Conservation (phyloP, 352 stramenopile genomes). For the Saprolegnia diclina region DNA sequence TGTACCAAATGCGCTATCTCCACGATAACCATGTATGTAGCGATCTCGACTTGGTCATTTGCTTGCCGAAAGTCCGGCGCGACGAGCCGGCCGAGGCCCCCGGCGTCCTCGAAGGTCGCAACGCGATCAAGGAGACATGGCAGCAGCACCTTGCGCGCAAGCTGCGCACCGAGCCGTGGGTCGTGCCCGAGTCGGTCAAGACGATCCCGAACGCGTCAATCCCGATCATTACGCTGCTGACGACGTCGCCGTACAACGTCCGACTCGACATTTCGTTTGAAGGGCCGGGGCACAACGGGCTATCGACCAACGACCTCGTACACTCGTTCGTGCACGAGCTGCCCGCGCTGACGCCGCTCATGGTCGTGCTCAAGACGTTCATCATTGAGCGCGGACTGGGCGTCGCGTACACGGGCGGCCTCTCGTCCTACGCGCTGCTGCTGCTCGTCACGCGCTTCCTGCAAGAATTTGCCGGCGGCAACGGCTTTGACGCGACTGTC, state of each 20-base stretch:
- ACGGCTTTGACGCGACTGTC: slow-evolving; percentile 33
- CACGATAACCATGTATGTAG: slow-evolving; percentile 31
- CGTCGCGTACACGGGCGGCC: slow-evolving; percentile 93
- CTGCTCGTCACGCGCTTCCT: slow-evolving; percentile 94
- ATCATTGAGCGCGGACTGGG: slow-evolving; percentile 90
- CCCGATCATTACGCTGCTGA: slow-evolving; percentile 95
- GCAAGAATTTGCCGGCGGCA: slow-evolving; percentile 60
- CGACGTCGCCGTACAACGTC: slow-evolving; percentile 67
- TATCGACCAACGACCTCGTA: slow-evolving; percentile 93
- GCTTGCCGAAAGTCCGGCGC: slow-evolving; percentile 93
- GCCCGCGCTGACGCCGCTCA: slow-evolving; percentile 90
- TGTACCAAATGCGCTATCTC: not conserved
- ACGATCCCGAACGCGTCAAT: slow-evolving; percentile 95
- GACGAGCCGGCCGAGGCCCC: slow-evolving; percentile 92
- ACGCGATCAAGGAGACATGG: slow-evolving; percentile 98
- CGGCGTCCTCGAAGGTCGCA: slow-evolving; percentile 94
- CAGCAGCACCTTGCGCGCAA: slow-evolving; percentile 96
- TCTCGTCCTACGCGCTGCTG: slow-evolving; percentile 94
- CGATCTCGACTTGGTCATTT: slow-evolving; percentile 97
- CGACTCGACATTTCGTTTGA: slow-evolving; percentile 97
- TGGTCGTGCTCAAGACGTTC: slow-evolving; percentile 95
- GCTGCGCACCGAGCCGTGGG: slow-evolving; percentile 90
- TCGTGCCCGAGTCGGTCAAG: slow-evolving; percentile 92
- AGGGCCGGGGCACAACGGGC: slow-evolving; percentile 92
- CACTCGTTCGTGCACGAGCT: slow-evolving; percentile 90